Conservation (phyloP, 345 rosid species). For the Eucalyptus polybractea region DNA sequence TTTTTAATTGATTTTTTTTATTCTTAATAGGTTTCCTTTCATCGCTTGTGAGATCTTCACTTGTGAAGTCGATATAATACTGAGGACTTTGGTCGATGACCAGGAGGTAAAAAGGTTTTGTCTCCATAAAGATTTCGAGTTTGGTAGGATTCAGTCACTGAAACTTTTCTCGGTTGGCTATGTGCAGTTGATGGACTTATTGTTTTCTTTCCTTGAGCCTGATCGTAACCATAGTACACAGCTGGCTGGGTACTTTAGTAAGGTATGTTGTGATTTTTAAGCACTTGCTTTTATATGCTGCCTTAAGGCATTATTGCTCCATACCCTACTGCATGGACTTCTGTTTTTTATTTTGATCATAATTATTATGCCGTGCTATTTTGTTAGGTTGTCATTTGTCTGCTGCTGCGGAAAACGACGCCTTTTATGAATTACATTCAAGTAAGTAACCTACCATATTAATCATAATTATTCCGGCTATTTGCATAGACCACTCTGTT, state of each 20-base stretch:
- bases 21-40: constrained; percentile 63
- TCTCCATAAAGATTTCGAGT: background rate
- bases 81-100: constrained; percentile 84
- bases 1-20: background rate
- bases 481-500: background rate
- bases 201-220: constrained; percentile 76
- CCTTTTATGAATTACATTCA: constrained; percentile 67
- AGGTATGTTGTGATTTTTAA: constrained; percentile 36
- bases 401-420: constrained; percentile 75
- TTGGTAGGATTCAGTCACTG: background rate
- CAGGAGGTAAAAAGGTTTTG: constrained; percentile 47
- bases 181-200: constrained; percentile 73
- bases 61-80: constrained; percentile 86
- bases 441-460: constrained; percentile 23
- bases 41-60: constrained; percentile 90
- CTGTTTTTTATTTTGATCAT: background rate
- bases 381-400: constrained; percentile 66
- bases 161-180: background rate
- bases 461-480: background rate
- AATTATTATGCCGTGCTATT: background rate
- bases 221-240: constrained; percentile 44
- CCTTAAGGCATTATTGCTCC: background rate
- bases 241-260: constrained; percentile 90
- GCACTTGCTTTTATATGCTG: background rate
- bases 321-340: background rate